Evolutionary conservation across 139 green algal species (phyloP), one percentile per base, ranked within the genome.

Genomic region (Coelastrella sp.): DNA sequence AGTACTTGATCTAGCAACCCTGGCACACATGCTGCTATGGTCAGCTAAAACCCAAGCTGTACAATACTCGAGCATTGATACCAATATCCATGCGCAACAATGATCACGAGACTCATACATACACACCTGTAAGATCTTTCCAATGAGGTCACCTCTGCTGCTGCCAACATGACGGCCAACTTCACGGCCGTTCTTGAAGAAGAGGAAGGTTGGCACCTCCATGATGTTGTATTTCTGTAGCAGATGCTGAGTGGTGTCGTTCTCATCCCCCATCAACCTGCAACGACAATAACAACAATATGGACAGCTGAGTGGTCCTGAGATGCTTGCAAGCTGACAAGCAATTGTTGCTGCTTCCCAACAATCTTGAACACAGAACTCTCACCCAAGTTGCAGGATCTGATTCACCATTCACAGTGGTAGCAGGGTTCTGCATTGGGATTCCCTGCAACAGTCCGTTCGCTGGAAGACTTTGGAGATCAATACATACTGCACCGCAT

Each of bases 121-220:
- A 71, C 95, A 89, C 67, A 93, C 88, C 80, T 89, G 50, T 69
- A 96, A 81, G 63, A 96, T 96, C 62, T 96, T 88, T 7, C 93
- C 93, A n/a, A 96, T 98, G 4, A 98, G 84, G 88, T 98, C 95
- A 34, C 86, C 95, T 25, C 95, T 88, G 63, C 84, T 92, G 79
- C 86, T 91, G n/a, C 95, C 95, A 23, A 96, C 92, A 81, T 97
- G 94, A 3, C 93, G 51, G 3, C 15, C 45, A 23, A 88, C 73
- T 57, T 88, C 83, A 27, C 41, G 35, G 19, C 83, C 83, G 25
- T 78, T 71, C 83, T 86, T 90, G 86, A 94, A 98, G 74, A 98
- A 98, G 0, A 98, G 45, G 84, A 98, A 98, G 17, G 93, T 96
- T 27, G 95, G 95, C 79, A 98, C 94, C 90, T 96, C 91, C 8